A percentile compares a stretch with the other conserved stretches of the same genome.
phyloP scores from a whole-genome alignment of 768 basidiomycete genomes.

The Suillus lakei region DNA sequence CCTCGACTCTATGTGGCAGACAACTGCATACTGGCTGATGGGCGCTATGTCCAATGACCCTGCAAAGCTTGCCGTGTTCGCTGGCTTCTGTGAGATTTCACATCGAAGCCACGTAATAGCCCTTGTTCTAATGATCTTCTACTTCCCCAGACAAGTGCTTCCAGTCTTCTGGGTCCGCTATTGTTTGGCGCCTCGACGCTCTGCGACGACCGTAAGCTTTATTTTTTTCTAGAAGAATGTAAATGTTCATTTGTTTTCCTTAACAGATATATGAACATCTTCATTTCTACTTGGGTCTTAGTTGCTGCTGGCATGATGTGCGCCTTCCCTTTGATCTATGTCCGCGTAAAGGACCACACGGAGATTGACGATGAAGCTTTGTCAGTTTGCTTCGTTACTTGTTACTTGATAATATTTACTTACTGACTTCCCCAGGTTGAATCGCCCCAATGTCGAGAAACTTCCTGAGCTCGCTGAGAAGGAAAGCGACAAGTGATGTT shows the following conservation, averaged over 20 bases:
- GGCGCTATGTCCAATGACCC: slow-evolving; percentile 49
- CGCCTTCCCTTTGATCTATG: slow-evolving; percentile 70
- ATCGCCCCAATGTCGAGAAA: neutral
- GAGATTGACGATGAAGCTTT: slow-evolving; percentile 56
- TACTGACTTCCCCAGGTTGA: neutral
- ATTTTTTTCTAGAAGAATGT: neutral
- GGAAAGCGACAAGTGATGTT: neutral
- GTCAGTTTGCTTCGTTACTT: slow-evolving; percentile 39
- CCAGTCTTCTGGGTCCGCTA: slow-evolving; percentile 72
- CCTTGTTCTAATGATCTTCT: neutral
- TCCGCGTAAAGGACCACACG: slow-evolving; percentile 61
- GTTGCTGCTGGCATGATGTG: slow-evolving; percentile 64
- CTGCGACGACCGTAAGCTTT: slow-evolving; percentile 53
- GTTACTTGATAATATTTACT: no score
- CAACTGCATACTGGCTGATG: slow-evolving; percentile 46
- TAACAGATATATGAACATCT: slow-evolving; percentile 61
- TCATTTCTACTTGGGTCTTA: slow-evolving; percentile 68
- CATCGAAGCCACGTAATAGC: slow-evolving; percentile 11
- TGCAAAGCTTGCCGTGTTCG: slow-evolving; percentile 47
- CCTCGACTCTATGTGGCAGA: slow-evolving; percentile 40
- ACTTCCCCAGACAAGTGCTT: slow-evolving; percentile 59
- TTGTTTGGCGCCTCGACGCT: slow-evolving; percentile 66
- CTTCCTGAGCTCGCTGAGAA: neutral
- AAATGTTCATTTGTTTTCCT: neutral
- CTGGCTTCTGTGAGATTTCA: slow-evolving; percentile 48